A percentile compares a stretch with the other conserved stretches of the same genome.
phyloP scores from a whole-genome alignment of 345 rosid species.

The Cardiospermum halicacabum region DNA sequence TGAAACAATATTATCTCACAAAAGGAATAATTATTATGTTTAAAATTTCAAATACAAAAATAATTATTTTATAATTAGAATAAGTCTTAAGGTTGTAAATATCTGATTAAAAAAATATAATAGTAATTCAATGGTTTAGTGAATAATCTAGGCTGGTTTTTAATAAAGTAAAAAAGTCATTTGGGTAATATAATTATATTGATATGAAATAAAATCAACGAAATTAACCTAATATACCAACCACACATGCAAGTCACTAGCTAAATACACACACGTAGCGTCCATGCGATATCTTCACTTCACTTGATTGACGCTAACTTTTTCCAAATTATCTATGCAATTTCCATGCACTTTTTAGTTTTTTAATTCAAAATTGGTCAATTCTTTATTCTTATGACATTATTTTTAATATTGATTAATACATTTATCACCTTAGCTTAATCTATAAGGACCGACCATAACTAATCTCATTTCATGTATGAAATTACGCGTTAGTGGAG shows the following conservation, averaged over 20 bases:
- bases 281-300: neutral
- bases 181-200: neutral
- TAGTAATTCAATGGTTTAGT: too few relatives aligned
- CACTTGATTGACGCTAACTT: neutral
- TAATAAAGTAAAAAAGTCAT: too few relatives aligned
- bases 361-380: neutral
- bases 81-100: too few relatives aligned
- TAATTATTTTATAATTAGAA: too few relatives aligned
- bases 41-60: too few relatives aligned
- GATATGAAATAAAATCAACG: neutral
- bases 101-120: too few relatives aligned
- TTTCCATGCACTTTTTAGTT: neutral
- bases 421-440: neutral
- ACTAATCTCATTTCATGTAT: neutral
- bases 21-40: too few relatives aligned
- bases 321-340: neutral
- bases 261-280: neutral
- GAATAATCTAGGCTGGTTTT: too few relatives aligned
- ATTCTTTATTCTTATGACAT: neutral
- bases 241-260: neutral
- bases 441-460: slow-evolving; percentile 5
- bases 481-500: neutral
- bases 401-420: too few relatives aligned
- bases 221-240: neutral
- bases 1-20: too few relatives aligned